Conservation (phyloP, 345 rosid species). For the Rubroshorea leprosula region DNA sequence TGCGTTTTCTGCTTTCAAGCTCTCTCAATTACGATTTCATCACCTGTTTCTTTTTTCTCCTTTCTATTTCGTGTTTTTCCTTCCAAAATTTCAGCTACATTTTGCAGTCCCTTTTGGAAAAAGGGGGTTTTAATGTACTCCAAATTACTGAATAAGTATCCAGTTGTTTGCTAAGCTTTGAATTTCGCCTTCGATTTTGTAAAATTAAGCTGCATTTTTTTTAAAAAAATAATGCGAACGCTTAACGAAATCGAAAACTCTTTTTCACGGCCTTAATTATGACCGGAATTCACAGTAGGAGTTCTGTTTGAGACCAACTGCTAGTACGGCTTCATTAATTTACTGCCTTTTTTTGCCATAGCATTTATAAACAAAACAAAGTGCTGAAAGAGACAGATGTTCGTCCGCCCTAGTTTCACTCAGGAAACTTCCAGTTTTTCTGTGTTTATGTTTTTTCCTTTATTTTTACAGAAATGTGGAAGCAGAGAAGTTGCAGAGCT, state of each 20-base stretch:
- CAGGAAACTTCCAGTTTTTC: not conserved
- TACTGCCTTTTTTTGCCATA: not conserved
- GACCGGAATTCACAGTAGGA: not conserved
- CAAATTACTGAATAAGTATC: not conserved
- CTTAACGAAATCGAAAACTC: too few species aligned
- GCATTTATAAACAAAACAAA: not conserved
- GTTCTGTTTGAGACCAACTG: conserved; percentile 3
- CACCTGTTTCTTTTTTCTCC: not conserved
- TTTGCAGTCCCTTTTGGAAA: conserved; percentile 6
- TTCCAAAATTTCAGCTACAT: conserved; percentile 27
- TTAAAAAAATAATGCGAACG: not conserved
- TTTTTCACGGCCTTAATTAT: not conserved
- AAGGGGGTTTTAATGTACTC: not conserved
- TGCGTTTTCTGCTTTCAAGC: not conserved
- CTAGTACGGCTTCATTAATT: conserved; percentile 14
- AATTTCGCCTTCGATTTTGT: conserved; percentile 9
- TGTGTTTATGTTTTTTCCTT: not conserved
- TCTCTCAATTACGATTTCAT: not conserved
- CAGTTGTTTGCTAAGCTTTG: not conserved
- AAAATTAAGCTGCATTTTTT: conserved; percentile 7
- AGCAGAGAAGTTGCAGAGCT: conserved; percentile 50
- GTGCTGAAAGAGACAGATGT: not conserved
- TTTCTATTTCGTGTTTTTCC: too few species aligned
- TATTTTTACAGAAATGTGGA: conserved; percentile 38
- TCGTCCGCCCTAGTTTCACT: not conserved